These are phyloP conservation scores for Penicillium malachiteum DNA, from an alignment of 495 filamentous ascomycete genomes.

Conservation along the genomic window DNA sequence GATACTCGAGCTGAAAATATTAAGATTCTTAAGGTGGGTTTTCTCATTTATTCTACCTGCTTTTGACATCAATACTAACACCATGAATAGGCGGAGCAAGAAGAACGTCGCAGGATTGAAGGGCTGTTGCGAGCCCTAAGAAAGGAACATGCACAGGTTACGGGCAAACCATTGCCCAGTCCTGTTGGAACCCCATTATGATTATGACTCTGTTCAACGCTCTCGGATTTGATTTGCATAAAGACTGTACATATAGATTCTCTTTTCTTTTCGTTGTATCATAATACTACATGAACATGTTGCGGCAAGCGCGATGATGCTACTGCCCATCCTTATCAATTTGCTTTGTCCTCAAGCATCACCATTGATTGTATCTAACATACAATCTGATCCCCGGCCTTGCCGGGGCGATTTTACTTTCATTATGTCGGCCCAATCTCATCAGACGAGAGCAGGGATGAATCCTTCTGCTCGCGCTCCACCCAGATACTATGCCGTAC, in stretches of 20 bases:
- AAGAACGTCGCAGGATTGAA: slow-evolving; percentile 67
- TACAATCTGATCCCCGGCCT: neutral
- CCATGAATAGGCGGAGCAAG: slow-evolving; percentile 62
- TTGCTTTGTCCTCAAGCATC: neutral
- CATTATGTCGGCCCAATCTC: slow-evolving; percentile 7
- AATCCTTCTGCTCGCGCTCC: slow-evolving; percentile 5
- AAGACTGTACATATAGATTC: slow-evolving; percentile 28
- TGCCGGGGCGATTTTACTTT: slow-evolving; percentile 1
- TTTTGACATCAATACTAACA: slow-evolving; percentile 10
- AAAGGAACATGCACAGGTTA: slow-evolving; percentile 50
- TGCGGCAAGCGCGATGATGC: slow-evolving; percentile 25
- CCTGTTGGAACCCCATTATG: slow-evolving; percentile 48
- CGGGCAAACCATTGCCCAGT: slow-evolving; percentile 51
- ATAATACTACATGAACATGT: slow-evolving; percentile 19
- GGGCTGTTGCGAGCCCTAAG: slow-evolving; percentile 54
- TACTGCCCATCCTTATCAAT: neutral
- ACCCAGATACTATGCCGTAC: slow-evolving; percentile 9
- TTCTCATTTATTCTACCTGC: slow-evolving; percentile 1
- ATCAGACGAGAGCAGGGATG: neutral
- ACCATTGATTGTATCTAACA: neutral
- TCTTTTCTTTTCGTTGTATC: slow-evolving; percentile 13
- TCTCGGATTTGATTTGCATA: slow-evolving; percentile 13
- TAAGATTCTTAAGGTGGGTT: slow-evolving; percentile 65
- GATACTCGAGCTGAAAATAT: slow-evolving; percentile 72
- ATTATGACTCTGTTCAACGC: slow-evolving; percentile 29